These are phyloP conservation scores for Sugiyamaella pinicola DNA, from an alignment of 1,139 yeast genomes.

Conservation along the genomic window DNA sequence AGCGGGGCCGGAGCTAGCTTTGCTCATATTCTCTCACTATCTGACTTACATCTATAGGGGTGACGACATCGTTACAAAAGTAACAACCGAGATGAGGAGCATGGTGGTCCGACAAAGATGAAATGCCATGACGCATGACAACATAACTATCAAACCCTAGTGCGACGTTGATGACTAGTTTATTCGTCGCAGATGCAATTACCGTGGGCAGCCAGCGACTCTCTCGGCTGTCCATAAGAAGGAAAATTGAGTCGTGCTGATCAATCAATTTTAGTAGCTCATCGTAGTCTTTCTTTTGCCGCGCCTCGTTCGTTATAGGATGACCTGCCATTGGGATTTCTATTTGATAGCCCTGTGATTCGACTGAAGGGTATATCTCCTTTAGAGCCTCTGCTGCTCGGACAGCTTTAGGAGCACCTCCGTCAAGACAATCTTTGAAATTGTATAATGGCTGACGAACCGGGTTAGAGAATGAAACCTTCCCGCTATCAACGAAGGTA, in stretches of 20 bases:
- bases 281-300: conserved; percentile 55
- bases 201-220: conserved; percentile 96
- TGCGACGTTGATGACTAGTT: conserved; percentile 87
- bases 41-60: conserved; percentile 64
- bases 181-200: conserved; percentile 63
- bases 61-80: conserved; percentile 93
- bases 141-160: conserved; percentile 90
- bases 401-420: conserved; percentile 72
- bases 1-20: not conserved
- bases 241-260: conserved; percentile 71
- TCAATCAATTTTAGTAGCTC: conserved; percentile 56
- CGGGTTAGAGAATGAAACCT: conserved; percentile 89
- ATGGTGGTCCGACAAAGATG: conserved; percentile 29
- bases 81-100: conserved; percentile 75
- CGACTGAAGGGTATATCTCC: conserved; percentile 76
- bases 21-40: not conserved
- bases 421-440: conserved; percentile 72
- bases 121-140: conserved; percentile 87
- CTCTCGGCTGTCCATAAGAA: conserved; percentile 92
- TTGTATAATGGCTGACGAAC: conserved; percentile 87
- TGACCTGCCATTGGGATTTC: conserved; percentile 98
- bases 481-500: conserved; percentile 87
- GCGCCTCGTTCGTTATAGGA: conserved; percentile 58
- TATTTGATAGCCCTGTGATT: conserved; percentile 59
- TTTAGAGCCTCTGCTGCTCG: conserved; percentile 74